Evolutionary conservation across 768 basidiomycete genomes (phyloP).

Genomic region (Tephrocybe sp.): DNA sequence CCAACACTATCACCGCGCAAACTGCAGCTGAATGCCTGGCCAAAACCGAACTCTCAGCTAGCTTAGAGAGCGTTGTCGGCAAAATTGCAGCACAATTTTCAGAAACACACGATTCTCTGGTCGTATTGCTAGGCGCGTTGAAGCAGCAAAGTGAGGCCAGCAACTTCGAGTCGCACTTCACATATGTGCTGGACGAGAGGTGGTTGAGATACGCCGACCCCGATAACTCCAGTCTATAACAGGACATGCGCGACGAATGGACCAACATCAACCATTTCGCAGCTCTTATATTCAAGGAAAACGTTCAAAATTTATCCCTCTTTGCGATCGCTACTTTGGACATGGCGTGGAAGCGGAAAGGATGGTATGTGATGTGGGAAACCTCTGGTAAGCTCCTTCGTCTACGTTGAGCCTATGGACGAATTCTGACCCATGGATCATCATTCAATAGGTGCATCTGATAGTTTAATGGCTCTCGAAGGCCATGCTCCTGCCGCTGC

Average conservation of each 20-base stretch:
- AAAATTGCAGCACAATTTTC: neutral
- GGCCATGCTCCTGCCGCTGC: slow-evolving; percentile 1
- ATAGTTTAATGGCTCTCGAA: neutral
- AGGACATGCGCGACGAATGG: neutral
- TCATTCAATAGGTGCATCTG: no score
- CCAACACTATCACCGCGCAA: neutral
- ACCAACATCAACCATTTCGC: no score
- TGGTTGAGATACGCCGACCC: slow-evolving; percentile 3
- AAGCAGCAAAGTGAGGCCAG: neutral
- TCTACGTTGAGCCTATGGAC: neutral
- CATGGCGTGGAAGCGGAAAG: neutral
- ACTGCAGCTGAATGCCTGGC: neutral
- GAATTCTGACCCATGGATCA: no score
- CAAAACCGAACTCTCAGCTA: neutral
- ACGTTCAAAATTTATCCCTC: neutral
- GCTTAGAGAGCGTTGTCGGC: neutral
- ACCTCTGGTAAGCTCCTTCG: neutral
- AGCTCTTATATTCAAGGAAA: neutral
- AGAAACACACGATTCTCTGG: neutral
- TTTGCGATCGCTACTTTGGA: neutral
- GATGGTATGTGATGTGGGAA: neutral
- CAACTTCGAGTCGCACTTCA: neutral
- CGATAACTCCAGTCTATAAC: neutral
- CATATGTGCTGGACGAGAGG: neutral
- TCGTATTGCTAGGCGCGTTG: neutral